Conservation (phyloP, 495 filamentous ascomycete genomes). For the Penicillium taxi region DNA sequence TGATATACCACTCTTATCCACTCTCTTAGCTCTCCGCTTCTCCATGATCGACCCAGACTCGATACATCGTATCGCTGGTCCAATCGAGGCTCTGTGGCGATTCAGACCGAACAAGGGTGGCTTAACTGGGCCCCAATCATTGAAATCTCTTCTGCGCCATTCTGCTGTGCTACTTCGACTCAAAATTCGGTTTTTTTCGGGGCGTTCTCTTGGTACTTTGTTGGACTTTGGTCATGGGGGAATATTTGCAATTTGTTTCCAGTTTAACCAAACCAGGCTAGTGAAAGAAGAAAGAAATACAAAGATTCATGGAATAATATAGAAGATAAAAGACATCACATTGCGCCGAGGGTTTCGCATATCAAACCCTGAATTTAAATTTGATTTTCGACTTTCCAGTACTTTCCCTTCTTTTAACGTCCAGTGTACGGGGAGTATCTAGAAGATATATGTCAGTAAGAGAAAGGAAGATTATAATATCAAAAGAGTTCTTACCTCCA, state of each 20-base stretch:
- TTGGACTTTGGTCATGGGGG: no score
- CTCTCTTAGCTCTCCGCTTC: no score
- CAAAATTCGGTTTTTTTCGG: no score
- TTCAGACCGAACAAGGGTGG: constrained; percentile 15
- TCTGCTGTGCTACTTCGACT: no score
- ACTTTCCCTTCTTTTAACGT: constrained; percentile 38
- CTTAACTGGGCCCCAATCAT: constrained; percentile 3
- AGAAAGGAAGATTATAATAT: background rate
- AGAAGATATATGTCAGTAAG: background rate
- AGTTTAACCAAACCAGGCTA: background rate
- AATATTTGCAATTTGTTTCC: constrained; percentile 7
- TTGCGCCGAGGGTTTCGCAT: constrained; percentile 35
- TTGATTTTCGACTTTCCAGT: no score
- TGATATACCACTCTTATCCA: no score
- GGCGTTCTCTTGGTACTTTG: background rate
- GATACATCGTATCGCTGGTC: no score
- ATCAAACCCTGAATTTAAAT: no score
- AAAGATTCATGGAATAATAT: constrained; percentile 7
- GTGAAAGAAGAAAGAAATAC: background rate
- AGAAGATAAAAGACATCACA: constrained; percentile 18
- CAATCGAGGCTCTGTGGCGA: constrained; percentile 15
- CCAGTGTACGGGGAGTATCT: constrained; percentile 41
- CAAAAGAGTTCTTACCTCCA: constrained; percentile 58
- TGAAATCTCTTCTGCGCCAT: no score
- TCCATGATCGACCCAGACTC: no score